Evolutionary conservation across 176 grass and related monocot species (phyloP), one percentile per base, ranked within the genome.

Genomic region (Phyllostachys edulis): DNA sequence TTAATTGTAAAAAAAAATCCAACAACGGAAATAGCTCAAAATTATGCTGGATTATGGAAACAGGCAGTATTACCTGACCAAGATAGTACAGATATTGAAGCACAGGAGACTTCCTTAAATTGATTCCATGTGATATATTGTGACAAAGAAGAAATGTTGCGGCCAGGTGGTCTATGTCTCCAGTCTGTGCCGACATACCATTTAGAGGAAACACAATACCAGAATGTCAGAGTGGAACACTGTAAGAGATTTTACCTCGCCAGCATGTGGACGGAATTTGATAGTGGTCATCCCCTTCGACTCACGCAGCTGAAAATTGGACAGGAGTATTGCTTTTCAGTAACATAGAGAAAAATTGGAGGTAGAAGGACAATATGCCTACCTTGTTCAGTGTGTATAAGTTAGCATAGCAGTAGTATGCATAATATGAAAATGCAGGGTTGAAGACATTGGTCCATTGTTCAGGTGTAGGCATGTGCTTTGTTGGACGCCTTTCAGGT

Each of bases 61-160:
- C 2, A 56, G 38, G 5, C 40, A 82, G 45, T 47, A 66, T 60
- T 94, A 99, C 96, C 91, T 99, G 96, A 73, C 89, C 89, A 78
- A 99, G 91, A 81, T 96, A 99, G 85, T 99, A 99, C 45, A 99
- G 90, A 76, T 99, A 89, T 50, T 99, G 96, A 90, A 99, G 96
- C 63, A 99, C 96, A 51, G 96, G 96, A 61, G 96, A 99, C 51
- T 96, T 99, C 81, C 89, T 94, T 76, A 99, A 78, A 77, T 99
- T 99, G 69, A 99, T 90, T 63, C 96, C 96, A 82, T 99, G 93
- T 73, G 96, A 92, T 85, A 99, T 92, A 80, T 90, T 99, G 67
- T 94, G 90, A 73, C 87, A 87, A 79, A 90, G 44, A 74, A 99
- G 93, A 86, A 99, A 99, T 81, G 96, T 96, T 13, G 96, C 90